Evolutionary conservation across 23 red algal genomes (phyloP).

Genomic region (Gracilaria domingensis): DNA sequence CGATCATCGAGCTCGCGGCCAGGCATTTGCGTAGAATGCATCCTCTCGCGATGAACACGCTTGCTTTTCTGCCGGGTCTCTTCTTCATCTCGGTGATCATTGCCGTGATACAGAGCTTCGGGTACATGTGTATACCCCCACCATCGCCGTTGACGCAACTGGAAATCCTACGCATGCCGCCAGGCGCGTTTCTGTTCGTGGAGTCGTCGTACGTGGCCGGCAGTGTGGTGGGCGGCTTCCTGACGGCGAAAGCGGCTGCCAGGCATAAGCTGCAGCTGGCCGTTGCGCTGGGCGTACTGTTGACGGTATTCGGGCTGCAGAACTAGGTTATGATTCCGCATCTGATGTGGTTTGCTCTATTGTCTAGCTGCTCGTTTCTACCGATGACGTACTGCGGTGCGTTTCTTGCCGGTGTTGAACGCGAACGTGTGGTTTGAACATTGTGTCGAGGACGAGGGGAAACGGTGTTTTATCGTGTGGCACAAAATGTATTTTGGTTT

Average conservation of each 20-base stretch:
- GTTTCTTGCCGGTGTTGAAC: neutral
- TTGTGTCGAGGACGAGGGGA: too few species aligned
- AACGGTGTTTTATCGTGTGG: too few species aligned
- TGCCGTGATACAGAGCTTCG: neutral
- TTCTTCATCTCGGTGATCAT: neutral
- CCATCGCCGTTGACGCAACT: neutral
- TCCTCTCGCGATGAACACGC: neutral
- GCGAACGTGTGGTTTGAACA: too few species aligned
- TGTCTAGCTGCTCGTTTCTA: neutral
- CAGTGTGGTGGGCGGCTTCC: neutral
- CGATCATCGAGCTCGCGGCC: too few species aligned
- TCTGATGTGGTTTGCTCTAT: conserved; percentile 28
- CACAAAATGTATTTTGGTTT: too few species aligned
- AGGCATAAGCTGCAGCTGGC: neutral
- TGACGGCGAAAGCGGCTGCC: neutral
- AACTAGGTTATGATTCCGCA: conserved; percentile 33
- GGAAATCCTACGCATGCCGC: neutral
- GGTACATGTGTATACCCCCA: neutral
- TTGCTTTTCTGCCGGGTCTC: neutral
- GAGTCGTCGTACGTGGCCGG: conserved; percentile 24
- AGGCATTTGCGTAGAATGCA: too few species aligned
- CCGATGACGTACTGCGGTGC: neutral
- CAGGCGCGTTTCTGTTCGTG: conserved; percentile 25
- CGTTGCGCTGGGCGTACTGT: neutral
- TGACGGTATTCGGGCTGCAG: conserved; percentile 28